Conservation (phyloP, 2,329 filamentous ascomycete species). For the Trichoderma breve region DNA sequence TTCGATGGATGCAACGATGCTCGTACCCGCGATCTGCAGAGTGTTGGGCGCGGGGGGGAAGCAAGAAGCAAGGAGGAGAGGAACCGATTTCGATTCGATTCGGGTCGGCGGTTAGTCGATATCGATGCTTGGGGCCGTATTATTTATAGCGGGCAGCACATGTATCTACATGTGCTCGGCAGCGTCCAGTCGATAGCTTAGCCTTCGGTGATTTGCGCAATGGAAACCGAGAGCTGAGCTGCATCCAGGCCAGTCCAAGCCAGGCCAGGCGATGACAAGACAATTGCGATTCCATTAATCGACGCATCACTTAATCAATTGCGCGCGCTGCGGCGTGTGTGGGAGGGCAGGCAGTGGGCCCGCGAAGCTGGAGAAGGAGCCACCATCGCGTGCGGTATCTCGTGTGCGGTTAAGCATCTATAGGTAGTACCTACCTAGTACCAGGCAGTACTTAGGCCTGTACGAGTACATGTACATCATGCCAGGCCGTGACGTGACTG, state of each 20-base stretch:
- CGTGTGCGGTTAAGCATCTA: not conserved
- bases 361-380: constrained; percentile 1
- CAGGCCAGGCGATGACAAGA: not conserved
- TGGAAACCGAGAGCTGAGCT: not conserved
- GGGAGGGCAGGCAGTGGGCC: constrained; percentile 2
- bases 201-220: not conserved
- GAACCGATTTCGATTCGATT: not conserved
- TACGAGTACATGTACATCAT: not conserved
- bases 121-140: not conserved
- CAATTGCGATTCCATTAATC: not conserved
- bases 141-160: not conserved
- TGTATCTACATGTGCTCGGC: no score
- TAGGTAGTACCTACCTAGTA: no score
- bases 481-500: not conserved
- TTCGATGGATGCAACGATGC: not conserved
- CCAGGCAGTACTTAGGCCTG: no score
- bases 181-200: not conserved
- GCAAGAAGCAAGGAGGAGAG: not conserved
- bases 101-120: not conserved
- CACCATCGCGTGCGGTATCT: not conserved
- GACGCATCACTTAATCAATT: not conserved
- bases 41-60: not conserved
- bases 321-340: not conserved
- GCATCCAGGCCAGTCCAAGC: no score
- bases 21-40: not conserved